Evolutionary conservation across 139 green algal genomes (phyloP).

Genomic region (Auxenochlorella protothecoides): DNA sequence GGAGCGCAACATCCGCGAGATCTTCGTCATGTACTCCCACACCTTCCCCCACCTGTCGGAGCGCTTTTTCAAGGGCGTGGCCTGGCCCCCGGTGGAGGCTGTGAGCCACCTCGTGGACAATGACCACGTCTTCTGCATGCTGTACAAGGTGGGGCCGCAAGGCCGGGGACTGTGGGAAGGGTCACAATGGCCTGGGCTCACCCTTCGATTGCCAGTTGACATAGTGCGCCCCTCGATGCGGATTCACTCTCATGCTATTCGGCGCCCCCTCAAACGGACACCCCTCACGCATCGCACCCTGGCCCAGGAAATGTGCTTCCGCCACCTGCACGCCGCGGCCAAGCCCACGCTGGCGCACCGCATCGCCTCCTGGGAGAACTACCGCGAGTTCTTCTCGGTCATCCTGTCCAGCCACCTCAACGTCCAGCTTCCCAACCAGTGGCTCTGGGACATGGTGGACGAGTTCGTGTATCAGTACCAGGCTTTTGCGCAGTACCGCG

Average conservation of each 20-base stretch:
- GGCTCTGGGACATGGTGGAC: constrained; percentile 99
- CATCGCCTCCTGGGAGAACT: constrained; percentile 90
- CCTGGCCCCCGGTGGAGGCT: constrained; percentile 79
- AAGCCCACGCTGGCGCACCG: constrained; percentile 68
- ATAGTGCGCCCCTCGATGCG: neutral
- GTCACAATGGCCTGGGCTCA: too few relatives aligned
- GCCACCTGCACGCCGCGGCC: constrained; percentile 81
- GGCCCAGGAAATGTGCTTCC: constrained; percentile 86
- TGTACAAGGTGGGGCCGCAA: constrained; percentile 75
- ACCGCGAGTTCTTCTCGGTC: constrained; percentile 78
- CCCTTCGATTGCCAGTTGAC: neutral
- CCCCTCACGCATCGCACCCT: neutral
- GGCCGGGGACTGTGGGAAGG: too few relatives aligned
- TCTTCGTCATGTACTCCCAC: constrained; percentile 91
- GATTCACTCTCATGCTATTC: neutral
- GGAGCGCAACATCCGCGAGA: constrained; percentile 94
- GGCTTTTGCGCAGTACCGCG: constrained; percentile 74
- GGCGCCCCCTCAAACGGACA: neutral
- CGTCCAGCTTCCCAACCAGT: constrained; percentile 94
- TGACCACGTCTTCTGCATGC: constrained; percentile 96
- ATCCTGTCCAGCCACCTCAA: constrained; percentile 90
- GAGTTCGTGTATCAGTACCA: constrained; percentile 99
- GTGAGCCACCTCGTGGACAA: constrained; percentile 82
- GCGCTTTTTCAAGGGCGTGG: constrained; percentile 82
- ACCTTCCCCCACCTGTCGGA: constrained; percentile 91